A percentile compares a stretch with the other conserved stretches of the same genome.
phyloP scores from a whole-genome alignment of 1,284 basidiomycete species.

The Pyrrhoderma noxium region DNA sequence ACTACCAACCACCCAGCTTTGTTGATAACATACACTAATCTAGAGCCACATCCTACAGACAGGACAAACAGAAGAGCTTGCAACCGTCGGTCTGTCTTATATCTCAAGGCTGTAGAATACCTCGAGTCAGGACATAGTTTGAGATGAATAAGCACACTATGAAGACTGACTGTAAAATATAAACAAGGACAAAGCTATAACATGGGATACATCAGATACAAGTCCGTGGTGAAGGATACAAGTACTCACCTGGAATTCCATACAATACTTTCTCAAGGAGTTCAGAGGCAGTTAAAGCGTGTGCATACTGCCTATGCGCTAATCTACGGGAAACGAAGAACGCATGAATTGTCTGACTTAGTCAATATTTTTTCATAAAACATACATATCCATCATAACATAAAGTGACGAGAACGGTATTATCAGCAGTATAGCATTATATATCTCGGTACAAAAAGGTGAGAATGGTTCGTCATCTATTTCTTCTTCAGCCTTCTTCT shows the following conservation, averaged over 20 bases:
- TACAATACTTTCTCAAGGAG: slow-evolving; percentile 49
- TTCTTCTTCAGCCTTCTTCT: slow-evolving; percentile 14
- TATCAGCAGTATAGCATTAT: slow-evolving; percentile 51
- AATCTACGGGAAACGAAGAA: slow-evolving; percentile 40
- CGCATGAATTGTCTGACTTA: too few species aligned
- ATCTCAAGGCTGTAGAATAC: slow-evolving; percentile 44
- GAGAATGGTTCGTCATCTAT: slow-evolving; percentile 30
- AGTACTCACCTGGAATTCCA: slow-evolving; percentile 58
- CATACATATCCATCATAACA: slow-evolving; percentile 73
- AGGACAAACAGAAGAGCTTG: slow-evolving; percentile 53
- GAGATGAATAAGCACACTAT: neutral
- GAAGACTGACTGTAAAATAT: slow-evolving; percentile 65
- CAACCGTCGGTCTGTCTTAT: slow-evolving; percentile 46
- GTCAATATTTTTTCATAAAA: slow-evolving; percentile 17
- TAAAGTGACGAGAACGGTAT: slow-evolving; percentile 67
- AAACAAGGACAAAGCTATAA: slow-evolving; percentile 58
- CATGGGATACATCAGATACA: slow-evolving; percentile 9
- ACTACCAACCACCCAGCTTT: slow-evolving; percentile 55
- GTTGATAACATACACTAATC: slow-evolving; percentile 67
- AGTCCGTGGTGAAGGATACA: neutral
- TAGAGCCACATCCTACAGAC: slow-evolving; percentile 47
- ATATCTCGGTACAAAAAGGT: slow-evolving; percentile 61
- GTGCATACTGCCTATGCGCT: slow-evolving; percentile 68
- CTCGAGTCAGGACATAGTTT: slow-evolving; percentile 1
- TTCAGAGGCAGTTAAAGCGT: slow-evolving; percentile 39